Conservation (phyloP, 495 filamentous ascomycete genomes). For the Hyphodiscus hymeniophilus region DNA sequence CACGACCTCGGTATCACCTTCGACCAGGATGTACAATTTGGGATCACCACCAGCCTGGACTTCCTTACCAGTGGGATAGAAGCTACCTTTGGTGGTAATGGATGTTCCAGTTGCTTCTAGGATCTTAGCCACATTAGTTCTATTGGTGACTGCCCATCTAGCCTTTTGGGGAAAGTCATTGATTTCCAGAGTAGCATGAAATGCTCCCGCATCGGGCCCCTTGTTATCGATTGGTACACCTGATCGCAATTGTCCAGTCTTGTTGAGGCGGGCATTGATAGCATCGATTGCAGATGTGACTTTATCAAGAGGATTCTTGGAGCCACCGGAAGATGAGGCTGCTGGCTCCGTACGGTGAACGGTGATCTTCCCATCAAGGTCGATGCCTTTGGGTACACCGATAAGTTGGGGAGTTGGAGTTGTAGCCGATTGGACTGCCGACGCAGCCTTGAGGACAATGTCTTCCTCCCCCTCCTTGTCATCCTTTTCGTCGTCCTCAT, state of each 20-base stretch:
- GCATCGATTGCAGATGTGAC: conserved; percentile 76
- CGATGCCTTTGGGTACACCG: conserved; percentile 54
- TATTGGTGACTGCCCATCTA: conserved; percentile 96
- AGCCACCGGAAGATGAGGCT: conserved; percentile 28
- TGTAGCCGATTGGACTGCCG: conserved; percentile 50
- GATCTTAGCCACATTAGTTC: conserved; percentile 98
- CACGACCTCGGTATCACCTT: conserved; percentile 90
- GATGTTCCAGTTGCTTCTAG: conserved; percentile 90
- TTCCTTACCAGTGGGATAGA: conserved; percentile 75
- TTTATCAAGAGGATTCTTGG: conserved; percentile 71
- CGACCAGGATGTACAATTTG: conserved; percentile 94
- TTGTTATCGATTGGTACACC: conserved; percentile 98
- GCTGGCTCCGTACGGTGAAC: conserved; percentile 67
- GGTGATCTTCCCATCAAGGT: conserved; percentile 60
- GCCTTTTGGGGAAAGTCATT: conserved; percentile 99
- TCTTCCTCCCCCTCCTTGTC: conserved; percentile 56
- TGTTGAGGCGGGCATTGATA: conserved; percentile 80
- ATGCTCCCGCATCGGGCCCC: conserved; percentile 92
- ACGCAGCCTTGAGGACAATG: conserved; percentile 54
- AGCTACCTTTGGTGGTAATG: conserved; percentile 95
- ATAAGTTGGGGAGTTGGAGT: conserved; percentile 31
- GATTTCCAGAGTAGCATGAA: conserved; percentile 96
- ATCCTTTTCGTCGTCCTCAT: conserved; percentile 77
- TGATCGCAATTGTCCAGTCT: conserved; percentile 74
- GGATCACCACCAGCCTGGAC: conserved; percentile 65